Conservation (phyloP, 495 filamentous ascomycete genomes). For the Podospora pseudoanserina region DNA sequence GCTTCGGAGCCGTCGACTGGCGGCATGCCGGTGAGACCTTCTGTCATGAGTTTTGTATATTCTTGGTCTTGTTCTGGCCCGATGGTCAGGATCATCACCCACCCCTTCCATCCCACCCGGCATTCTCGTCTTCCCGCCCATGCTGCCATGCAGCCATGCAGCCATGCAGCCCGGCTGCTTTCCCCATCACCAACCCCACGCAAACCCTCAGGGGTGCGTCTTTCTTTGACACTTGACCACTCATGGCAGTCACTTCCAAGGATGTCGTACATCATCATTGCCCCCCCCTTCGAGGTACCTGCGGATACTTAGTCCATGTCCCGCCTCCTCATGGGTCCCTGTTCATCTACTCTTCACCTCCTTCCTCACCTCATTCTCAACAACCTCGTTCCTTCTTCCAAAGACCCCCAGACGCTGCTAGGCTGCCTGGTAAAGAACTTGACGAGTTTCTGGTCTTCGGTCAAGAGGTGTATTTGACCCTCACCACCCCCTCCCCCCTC, state of each 20-base stretch:
- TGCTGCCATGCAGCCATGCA: too few relatives aligned
- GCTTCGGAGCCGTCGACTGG: background rate
- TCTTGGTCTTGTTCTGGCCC: background rate
- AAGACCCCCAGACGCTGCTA: conserved; percentile 1
- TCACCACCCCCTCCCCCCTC: background rate
- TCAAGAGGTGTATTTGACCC: background rate
- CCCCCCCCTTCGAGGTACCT: background rate
- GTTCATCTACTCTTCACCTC: background rate
- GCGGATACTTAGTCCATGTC: background rate
- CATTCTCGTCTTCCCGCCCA: too few relatives aligned
- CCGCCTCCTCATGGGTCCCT: background rate
- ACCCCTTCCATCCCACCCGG: background rate
- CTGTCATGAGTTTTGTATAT: background rate
- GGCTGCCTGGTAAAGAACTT: background rate
- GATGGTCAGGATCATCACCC: background rate
- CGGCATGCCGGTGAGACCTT: background rate
- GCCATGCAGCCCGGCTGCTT: background rate
- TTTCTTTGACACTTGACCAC: background rate
- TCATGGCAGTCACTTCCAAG: background rate
- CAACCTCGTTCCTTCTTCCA: background rate
- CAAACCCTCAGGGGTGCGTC: background rate
- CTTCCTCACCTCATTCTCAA: background rate
- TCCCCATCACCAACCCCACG: background rate
- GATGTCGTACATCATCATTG: background rate
- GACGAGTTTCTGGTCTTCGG: background rate